Base-by-base conservation (phyloP, 164 flowering plant genomes). In the Litsea cubeba region DNA sequence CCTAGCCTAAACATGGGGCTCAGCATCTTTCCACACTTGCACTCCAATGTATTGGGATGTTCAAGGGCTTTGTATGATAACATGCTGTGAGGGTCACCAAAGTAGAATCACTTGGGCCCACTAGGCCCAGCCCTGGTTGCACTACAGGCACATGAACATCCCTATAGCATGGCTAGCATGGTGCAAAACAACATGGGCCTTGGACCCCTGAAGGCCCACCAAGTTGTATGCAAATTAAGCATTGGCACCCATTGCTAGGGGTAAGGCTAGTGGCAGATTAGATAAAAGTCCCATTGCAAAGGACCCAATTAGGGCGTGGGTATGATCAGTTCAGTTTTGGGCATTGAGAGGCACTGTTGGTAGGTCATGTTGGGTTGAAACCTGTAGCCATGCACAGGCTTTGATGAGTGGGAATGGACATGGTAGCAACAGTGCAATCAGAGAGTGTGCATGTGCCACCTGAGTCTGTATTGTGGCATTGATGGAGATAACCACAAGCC, bases 1-100 rank as follows among this genome's bases (percentile, higher is more conserved):
- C 95, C 94, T 5, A 94, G 83, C 97, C 96, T 92, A 69, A 94
- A 90, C 0, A 88, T 89, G 6, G 97, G 93, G 83, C 93, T 94
- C 50, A 70, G 80, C 87, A 91, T 79, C 74, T 77, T 82, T 11
- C 91, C 91, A 0, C 80, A 82, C 8, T 72, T 24, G 76, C 98
- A 94, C 25, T 73, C 85, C 0, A 92, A 93, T 4, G 93, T 30
- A 30, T 3, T 0, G 35, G 35, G 35, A 30, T 30, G 35, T 30
- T 88, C 26, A 72, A 72, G 6, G 91, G 90, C 63, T 91, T 76
- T 3, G 80, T 81, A 0, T 2, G 40, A 0, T 82, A 23, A 74
- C 98, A 92, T 3, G 91, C 97, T 0, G 93, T 62, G 26, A 88
- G 65, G 12, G 92, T 78, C 40, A 94, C 79, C 75, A 94, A 68